These are phyloP conservation scores for Phytophthora kernoviae DNA, from an alignment of 352 stramenopile genomes.

Conservation along the genomic window DNA sequence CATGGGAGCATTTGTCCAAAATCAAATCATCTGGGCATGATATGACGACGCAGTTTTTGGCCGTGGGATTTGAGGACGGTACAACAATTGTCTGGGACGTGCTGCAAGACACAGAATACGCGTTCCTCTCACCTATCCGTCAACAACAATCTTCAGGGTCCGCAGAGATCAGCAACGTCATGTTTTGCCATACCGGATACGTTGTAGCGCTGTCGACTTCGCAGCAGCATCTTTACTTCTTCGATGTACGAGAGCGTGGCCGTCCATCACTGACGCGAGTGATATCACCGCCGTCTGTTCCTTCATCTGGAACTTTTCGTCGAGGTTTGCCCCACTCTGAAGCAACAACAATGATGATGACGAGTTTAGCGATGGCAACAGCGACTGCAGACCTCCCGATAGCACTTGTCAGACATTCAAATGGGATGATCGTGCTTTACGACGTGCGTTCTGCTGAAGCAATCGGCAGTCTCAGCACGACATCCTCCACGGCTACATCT, in stretches of 20 bases:
- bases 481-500: neutral
- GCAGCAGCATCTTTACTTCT: conserved; percentile 50
- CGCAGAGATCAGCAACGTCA: conserved; percentile 12
- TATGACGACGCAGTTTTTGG: conserved; percentile 53
- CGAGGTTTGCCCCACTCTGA: conserved; percentile 5
- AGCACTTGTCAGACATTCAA: conserved; percentile 49
- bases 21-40: conserved; percentile 48
- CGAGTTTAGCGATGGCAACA: conserved; percentile 32
- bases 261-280: conserved; percentile 35
- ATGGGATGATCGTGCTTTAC: conserved; percentile 49
- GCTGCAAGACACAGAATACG: conserved; percentile 47
- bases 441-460: conserved; percentile 50
- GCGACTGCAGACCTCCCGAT: conserved; percentile 40
- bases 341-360: conserved; percentile 14
- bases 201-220: conserved; percentile 43
- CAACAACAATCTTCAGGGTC: neutral
- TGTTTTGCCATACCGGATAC: conserved; percentile 25
- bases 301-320: conserved; percentile 7
- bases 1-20: conserved; percentile 43
- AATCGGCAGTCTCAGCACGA: conserved; percentile 40
- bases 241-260: conserved; percentile 36
- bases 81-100: conserved; percentile 59
- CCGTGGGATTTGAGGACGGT: conserved; percentile 50
- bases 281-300: conserved; percentile 24
- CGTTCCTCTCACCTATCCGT: conserved; percentile 23